Conservation (phyloP, 768 basidiomycete species). For the Phaeotremella skinneri region DNA sequence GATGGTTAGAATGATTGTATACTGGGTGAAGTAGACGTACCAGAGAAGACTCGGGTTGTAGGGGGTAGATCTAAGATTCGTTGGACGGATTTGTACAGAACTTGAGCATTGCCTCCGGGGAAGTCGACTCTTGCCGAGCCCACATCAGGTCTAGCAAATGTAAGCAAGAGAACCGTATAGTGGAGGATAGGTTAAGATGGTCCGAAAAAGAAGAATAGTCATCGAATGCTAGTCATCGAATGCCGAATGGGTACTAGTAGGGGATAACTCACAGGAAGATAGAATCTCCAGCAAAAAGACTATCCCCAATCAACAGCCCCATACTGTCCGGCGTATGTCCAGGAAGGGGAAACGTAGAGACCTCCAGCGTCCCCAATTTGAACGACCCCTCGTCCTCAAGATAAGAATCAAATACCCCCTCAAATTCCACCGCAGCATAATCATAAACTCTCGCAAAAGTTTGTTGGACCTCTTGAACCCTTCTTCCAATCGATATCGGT, state of each 20-base stretch:
- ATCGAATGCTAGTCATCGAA: background rate
- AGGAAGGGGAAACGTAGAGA: constrained; percentile 30
- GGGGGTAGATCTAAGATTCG: constrained; percentile 34
- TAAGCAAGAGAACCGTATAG: background rate
- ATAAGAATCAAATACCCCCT: constrained; percentile 34
- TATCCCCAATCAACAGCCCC: constrained; percentile 29
- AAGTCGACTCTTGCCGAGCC: constrained; percentile 45
- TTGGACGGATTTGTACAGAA: constrained; percentile 35
- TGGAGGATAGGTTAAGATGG: background rate
- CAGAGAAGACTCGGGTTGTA: constrained; percentile 34
- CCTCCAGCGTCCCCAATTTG: constrained; percentile 22
- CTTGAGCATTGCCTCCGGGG: constrained; percentile 31
- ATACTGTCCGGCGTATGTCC: constrained; percentile 41
- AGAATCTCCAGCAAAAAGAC: constrained; percentile 39
- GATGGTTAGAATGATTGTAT: background rate
- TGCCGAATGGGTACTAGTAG: no score
- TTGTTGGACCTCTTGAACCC: constrained; percentile 30
- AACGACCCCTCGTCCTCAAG: constrained; percentile 35
- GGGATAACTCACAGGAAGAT: constrained; percentile 34
- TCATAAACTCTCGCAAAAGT: constrained; percentile 30
- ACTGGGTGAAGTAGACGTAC: background rate
- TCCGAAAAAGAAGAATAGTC: background rate
- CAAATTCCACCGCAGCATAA: constrained; percentile 15
- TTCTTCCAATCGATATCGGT: constrained; percentile 26
- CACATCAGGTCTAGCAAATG: constrained; percentile 36